These are phyloP conservation scores for Pulveroboletus ravenelii DNA, from an alignment of 768 basidiomycete genomes.

Conservation along the genomic window DNA sequence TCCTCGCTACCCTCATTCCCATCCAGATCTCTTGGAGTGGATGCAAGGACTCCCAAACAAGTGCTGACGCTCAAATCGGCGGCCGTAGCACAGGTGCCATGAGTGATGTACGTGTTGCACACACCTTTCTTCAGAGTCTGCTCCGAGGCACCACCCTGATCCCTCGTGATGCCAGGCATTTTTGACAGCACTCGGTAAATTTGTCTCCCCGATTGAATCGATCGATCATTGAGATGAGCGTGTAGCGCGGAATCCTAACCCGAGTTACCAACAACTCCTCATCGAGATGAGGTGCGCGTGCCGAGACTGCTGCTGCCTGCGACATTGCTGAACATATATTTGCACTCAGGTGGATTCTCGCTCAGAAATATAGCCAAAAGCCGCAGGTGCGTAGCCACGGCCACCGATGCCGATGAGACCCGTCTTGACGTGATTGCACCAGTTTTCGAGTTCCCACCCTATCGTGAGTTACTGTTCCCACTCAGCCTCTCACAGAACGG, in stretches of 20 bases:
- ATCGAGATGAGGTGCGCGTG: constrained; percentile 37
- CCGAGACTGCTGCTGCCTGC: not conserved
- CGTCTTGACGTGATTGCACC: constrained; percentile 5
- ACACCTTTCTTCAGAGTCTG: not conserved
- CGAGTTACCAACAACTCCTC: constrained; percentile 51
- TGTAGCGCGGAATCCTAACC: constrained; percentile 42
- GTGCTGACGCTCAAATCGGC: constrained; percentile 66
- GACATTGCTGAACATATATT: not conserved
- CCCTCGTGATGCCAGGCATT: constrained; percentile 41
- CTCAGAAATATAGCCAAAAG: constrained; percentile 50
- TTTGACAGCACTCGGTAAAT: constrained; percentile 48
- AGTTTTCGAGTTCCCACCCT: constrained; percentile 41
- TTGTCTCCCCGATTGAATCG: not conserved
- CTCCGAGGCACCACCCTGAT: not conserved
- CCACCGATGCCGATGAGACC: not conserved
- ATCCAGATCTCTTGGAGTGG: constrained; percentile 79
- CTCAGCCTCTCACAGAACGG: not conserved
- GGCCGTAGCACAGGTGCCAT: constrained; percentile 73
- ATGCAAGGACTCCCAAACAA: constrained; percentile 79
- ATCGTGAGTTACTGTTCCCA: constrained; percentile 32
- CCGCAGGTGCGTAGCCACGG: constrained; percentile 37
- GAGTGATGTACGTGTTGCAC: constrained; percentile 54
- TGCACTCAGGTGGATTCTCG: constrained; percentile 35
- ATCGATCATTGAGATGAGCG: not conserved
- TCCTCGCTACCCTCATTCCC: not conserved